Evolutionary conservation across 228 moss, liverwort and hornwort genomes (phyloP), one percentile per base, ranked within the genome.

Genomic region (Sphagnum magellanicum): DNA sequence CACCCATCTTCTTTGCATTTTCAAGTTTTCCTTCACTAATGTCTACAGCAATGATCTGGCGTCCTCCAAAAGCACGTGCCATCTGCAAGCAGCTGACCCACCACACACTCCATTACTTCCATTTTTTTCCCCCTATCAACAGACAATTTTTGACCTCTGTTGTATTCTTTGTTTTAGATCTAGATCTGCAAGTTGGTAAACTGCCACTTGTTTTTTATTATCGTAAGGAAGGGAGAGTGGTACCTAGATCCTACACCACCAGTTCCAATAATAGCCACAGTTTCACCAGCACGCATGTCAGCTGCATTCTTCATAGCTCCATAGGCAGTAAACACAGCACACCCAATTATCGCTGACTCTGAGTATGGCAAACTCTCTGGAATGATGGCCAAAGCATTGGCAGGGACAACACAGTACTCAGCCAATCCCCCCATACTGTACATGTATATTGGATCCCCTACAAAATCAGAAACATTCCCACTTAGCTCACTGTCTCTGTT

Each of bases 361-460:
- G 87, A 80, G 52, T 83, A 94, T 10, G 94, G 94, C 51, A 98
- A 81, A 6, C 84, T 74, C 59, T 83, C 78, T 60, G 94, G 72
- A 79, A 98, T 85, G 47, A 87, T 68, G 8, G 98, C 92, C 70
- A 98, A 70, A 55, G 75, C 98, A 66, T 91, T 83, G 60, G 94
- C 79, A 63, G 98, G 98, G 52, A 94, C 75, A 50, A 93, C 94
- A 83, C 93, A 98, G 70, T 89, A 98, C 79, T 98, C 98, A 6
- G 98, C 90, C 64, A 98, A 82, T 52, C 98, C 98, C 55, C 92
- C 98, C 98, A 98, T 98, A 68, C 98, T 98, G 83, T 98, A 98
- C 98, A 98, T 94, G 59, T 77, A 84, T 47, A 94, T 75, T 63
- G 90, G 98, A 68, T 87, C 88, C 32, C 98, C 94, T 89, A 82